Evolutionary conservation across 768 basidiomycete species (phyloP).

Genomic region (Mycena chlorophos): DNA sequence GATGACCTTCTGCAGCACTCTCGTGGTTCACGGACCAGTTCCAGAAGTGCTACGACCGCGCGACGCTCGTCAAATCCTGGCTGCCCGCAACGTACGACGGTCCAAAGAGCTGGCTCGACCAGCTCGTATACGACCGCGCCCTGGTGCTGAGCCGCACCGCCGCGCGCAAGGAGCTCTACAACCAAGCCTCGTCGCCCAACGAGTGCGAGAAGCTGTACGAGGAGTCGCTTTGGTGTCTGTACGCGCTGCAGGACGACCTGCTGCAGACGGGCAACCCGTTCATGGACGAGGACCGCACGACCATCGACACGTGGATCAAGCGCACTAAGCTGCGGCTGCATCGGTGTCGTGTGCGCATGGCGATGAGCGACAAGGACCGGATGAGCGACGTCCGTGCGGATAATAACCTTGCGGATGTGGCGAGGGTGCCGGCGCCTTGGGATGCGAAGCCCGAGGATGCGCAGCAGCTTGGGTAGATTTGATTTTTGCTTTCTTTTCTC

Average conservation of each 20-base stretch:
- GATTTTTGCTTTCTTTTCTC: no score
- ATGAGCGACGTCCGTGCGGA: constrained; percentile 76
- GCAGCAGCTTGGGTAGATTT: no score
- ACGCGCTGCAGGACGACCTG: constrained; percentile 88
- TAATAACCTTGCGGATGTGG: constrained; percentile 75
- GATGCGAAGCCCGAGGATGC: constrained; percentile 46
- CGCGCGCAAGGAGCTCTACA: constrained; percentile 85
- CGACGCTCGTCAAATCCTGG: constrained; percentile 86
- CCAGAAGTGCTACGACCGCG: constrained; percentile 91
- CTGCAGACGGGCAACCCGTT: constrained; percentile 80
- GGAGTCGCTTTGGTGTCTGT: constrained; percentile 91
- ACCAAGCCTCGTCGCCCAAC: constrained; percentile 70
- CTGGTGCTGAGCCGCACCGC: constrained; percentile 85
- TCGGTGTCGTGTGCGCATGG: constrained; percentile 74
- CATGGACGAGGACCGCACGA: constrained; percentile 78
- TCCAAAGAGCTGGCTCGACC: constrained; percentile 82
- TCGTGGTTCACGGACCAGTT: constrained; percentile 94
- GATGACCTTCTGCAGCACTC: constrained; percentile 53
- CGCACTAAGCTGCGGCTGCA: constrained; percentile 82
- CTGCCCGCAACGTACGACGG: constrained; percentile 80
- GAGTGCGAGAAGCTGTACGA: constrained; percentile 95
- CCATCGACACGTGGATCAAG: constrained; percentile 83
- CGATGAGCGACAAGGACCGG: constrained; percentile 71
- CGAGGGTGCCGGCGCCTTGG: constrained; percentile 72
- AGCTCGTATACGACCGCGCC: constrained; percentile 91